These are phyloP conservation scores for Vigna trinervia DNA, from an alignment of 306 rosid species.

Conservation along the genomic window DNA sequence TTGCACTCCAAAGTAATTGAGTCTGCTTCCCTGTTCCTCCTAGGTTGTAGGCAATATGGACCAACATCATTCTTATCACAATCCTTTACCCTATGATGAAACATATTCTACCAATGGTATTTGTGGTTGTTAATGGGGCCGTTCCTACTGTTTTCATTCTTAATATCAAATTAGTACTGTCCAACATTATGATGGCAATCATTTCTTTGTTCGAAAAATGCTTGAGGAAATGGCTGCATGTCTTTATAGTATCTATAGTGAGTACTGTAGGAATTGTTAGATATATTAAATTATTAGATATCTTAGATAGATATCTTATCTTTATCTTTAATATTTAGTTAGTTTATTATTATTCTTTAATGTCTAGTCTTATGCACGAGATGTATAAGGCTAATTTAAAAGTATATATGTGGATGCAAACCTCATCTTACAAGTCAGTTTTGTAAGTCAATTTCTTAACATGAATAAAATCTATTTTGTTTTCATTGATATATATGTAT, in stretches of 20 bases:
- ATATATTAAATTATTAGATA: too few relatives aligned
- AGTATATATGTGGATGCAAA: too few relatives aligned
- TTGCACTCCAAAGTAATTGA: not conserved
- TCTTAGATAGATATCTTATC: too few relatives aligned
- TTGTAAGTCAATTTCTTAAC: too few relatives aligned
- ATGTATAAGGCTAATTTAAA: too few relatives aligned
- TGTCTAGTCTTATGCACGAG: too few relatives aligned
- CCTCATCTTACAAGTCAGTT: too few relatives aligned
- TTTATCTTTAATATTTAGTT: too few relatives aligned
- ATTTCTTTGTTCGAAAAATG: not conserved
- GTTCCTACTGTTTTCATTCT: not conserved
- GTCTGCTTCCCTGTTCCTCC: not conserved
- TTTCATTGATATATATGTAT: conserved; percentile 30
- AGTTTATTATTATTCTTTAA: too few relatives aligned
- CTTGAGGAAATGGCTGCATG: conserved; percentile 21
- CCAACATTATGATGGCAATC: conserved; percentile 5
- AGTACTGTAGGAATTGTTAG: not conserved
- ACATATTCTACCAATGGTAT: conserved; percentile 3
- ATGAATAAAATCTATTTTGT: not conserved
- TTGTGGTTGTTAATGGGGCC: conserved; percentile 46
- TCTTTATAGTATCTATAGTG: conserved; percentile 16
- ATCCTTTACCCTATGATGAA: not conserved
- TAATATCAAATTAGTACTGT: conserved; percentile 5
- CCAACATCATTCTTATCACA: conserved; percentile 3
- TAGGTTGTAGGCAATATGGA: not conserved